Conservation (phyloP, 176 grass and related monocot species). For the Oryza punctata region DNA sequence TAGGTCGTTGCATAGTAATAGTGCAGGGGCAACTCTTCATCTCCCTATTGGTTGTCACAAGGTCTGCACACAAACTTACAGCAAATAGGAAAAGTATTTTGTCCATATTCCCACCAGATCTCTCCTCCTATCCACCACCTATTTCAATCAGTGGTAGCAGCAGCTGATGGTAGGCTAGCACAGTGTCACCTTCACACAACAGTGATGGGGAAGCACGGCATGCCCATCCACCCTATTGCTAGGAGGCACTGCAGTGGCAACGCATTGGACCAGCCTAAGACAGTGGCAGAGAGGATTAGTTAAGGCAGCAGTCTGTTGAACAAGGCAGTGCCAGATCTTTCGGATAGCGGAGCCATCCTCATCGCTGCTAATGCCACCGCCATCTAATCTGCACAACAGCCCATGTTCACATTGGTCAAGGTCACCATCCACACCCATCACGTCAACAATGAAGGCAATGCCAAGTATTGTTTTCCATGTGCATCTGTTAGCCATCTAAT, state of each 20-base stretch:
- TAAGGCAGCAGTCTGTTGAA: neutral
- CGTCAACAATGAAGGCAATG: neutral
- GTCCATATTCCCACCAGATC: neutral
- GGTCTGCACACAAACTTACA: neutral
- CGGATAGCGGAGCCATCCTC: no score
- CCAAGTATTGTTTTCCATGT: neutral
- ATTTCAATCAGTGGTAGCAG: neutral
- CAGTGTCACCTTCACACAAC: neutral
- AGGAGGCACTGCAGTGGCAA: neutral
- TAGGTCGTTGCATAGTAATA: slow-evolving; percentile 7
- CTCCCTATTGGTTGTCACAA: neutral
- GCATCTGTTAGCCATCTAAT: neutral
- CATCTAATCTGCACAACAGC: neutral
- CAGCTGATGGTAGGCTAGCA: neutral
- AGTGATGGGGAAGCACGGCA: neutral
- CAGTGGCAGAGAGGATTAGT: neutral
- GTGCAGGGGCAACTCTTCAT: neutral
- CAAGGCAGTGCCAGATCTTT: no score
- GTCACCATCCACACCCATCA: neutral
- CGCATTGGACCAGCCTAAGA: neutral
- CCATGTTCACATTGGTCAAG: no score
- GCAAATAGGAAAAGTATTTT: neutral
- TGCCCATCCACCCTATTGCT: neutral
- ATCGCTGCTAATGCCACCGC: neutral
- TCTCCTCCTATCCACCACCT: neutral